Base-by-base conservation (phyloP, 1,139 yeast species). In the Suhomyces bribrorum region DNA sequence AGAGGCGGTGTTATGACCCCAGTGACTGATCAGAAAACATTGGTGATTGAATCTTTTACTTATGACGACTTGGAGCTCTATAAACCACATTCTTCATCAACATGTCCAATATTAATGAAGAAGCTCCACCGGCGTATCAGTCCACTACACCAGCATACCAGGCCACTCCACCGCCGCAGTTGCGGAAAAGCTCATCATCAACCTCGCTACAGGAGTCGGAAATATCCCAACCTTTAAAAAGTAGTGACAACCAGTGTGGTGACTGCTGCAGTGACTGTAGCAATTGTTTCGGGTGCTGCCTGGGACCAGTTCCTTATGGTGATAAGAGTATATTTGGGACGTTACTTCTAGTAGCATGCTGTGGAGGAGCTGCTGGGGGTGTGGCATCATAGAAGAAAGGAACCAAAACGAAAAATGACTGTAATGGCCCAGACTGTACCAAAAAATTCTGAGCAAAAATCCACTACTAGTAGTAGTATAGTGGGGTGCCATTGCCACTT, bases 131-230 rank as follows among this genome's bases (percentile, higher is more conserved):
- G 14, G 31, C 50, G 23, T 42, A 49, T 36, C 32, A 22, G 31
- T 30, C 44, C 13, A 42, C 40, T 25, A 37, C 26, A 24, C 35
- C 44, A 17, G 29, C 49, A 22, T 42, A 49, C 37, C 32, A 22
- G 31, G 32, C 44, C 13, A 42, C 40, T 25, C 38, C 26, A 24
- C 35, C 44, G 16, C 54, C 45, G 2, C 37, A 31, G 16, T 27
- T 31, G 12, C 38, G 37, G 14, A 29, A 23, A 14, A 25, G 39
- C 11, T 14, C 38, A 9, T 40, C 49, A 4, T 37, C 49, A 5
- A 20, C 30, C 11, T 52, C 57, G 14, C 46, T 53, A 22, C 59
- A 52, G 32, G 59, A 54, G 31, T 51, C 52, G 13, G 56, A 56
- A 7, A 44, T 53, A 13, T 42, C 49, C 3, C 43, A 40, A 8